Evolutionary conservation across 805 yeast species (phyloP), one percentile per base, ranked within the genome.

Genomic region (Ogataea dorogensis): DNA sequence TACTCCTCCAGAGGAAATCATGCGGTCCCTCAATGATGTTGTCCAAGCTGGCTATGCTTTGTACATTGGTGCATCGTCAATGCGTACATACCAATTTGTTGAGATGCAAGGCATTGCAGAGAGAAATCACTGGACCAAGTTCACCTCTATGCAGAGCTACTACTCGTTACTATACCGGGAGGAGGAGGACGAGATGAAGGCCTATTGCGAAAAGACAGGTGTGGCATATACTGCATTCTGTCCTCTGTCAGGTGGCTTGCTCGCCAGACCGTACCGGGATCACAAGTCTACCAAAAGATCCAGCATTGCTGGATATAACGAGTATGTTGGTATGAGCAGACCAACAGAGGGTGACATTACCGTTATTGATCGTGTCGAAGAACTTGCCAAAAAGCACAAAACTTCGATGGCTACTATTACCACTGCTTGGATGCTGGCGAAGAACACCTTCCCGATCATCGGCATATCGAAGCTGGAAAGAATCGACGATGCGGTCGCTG

Each of bases 131-230:
- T 79, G 80, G 79, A 61, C 64, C 47, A 76, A 75, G 54, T 79
- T 79, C 46, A 64, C 79, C 36, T 63, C 72, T 22, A 71, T 77
- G 73, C 85, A 79, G 56, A 69, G 71, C 47, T 71, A 61, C 54
- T 75, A 79, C 59, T 77, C 75, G 47, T 59, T 79, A 47, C 36
- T 77, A 7, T 64, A 74, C 47, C 62, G 86, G 7, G 85, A 79
- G 51, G 84, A 78, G 36, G 86, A 79, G 53, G 61, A 79, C n/a
- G 85, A 79, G 49, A 60, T 77, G 69, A 71, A 67, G 39, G 75
- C 73, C 15, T 79, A 61, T 56, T 74, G 81, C 43, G 59, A 71
- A 20, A 63, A 59, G 28, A 69, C 69, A 6, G 74, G 73, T 10
- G 72, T 79, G 17, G 81, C 78, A 1, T 40, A 77, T 23, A 65